Conservation (phyloP, 352 stramenopile genomes). For the Pythium periplocum region DNA sequence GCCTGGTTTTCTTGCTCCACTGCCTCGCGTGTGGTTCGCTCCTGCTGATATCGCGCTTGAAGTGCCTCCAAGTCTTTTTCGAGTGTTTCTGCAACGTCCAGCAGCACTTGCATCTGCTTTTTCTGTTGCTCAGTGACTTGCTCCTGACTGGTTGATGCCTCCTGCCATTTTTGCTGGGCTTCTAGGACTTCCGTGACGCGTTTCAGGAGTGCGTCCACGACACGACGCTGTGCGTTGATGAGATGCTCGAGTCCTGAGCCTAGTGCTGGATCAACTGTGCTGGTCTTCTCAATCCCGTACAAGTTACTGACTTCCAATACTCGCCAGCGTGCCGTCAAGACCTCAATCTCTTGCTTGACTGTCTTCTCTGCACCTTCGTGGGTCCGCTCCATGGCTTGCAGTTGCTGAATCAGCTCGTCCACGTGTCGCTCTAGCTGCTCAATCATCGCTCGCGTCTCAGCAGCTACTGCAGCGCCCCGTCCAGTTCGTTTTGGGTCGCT, state of each 20-base stretch:
- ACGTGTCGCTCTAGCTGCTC: conserved; percentile 54
- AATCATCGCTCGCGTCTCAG: conserved; percentile 17
- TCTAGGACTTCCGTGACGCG: conserved; percentile 13
- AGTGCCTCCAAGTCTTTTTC: conserved; percentile 51
- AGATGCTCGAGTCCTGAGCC: conserved; percentile 33
- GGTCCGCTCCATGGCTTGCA: conserved; percentile 4
- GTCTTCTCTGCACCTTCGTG: too few species aligned
- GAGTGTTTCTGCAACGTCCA: conserved; percentile 58
- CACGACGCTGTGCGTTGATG: conserved; percentile 40
- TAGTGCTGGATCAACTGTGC: conserved; percentile 23
- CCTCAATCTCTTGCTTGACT: neutral
- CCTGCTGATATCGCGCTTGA: conserved; percentile 34
- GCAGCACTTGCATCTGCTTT: conserved; percentile 49
- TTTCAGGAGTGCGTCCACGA: conserved; percentile 36
- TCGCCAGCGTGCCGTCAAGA: conserved; percentile 39
- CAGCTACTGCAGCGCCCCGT: too few species aligned
- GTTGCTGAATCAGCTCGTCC: conserved; percentile 33
- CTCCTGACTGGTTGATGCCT: conserved; percentile 11
- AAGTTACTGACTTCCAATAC: conserved; percentile 44
- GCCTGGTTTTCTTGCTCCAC: conserved; percentile 41
- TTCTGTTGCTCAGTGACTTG: conserved; percentile 21
- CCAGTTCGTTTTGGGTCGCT: conserved; percentile 1
- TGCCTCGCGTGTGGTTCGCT: conserved; percentile 39
- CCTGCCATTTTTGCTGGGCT: conserved; percentile 11
- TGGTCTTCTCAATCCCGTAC: conserved; percentile 39